Conservation (phyloP, 345 rosid genomes). For the Fremontodendron californicum region DNA sequence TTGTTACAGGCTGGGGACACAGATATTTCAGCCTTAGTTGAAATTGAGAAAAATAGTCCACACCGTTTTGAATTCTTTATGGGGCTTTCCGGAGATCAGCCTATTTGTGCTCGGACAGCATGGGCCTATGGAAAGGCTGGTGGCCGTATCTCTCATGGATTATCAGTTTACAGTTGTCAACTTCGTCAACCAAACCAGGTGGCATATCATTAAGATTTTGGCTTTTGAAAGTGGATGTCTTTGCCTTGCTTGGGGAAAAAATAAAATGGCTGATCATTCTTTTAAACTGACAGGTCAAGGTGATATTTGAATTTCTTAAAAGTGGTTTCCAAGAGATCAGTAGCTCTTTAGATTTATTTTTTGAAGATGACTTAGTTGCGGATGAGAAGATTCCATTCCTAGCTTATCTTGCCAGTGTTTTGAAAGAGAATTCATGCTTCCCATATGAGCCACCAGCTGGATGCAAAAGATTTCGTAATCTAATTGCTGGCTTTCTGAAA, state of each 20-base stretch:
- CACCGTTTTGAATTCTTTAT: conserved; percentile 97
- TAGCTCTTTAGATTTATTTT: conserved; percentile 84
- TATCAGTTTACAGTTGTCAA: conserved; percentile 91
- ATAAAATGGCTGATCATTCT: conserved; percentile 14
- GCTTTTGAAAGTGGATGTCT: background rate
- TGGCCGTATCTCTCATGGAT: conserved; percentile 92
- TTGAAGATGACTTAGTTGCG: conserved; percentile 89
- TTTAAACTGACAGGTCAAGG: conserved; percentile 61
- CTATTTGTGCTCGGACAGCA: conserved; percentile 97
- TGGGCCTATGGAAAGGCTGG: conserved; percentile 97
- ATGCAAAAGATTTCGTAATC: conserved; percentile 70
- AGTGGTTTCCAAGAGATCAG: conserved; percentile 86
- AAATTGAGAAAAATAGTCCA: conserved; percentile 96
- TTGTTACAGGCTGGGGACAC: conserved; percentile 89
- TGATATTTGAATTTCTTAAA: conserved; percentile 81
- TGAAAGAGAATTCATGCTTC: conserved; percentile 63
- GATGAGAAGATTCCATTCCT: conserved; percentile 98
- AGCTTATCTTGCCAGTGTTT: conserved; percentile 73
- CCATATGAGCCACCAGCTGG: conserved; percentile 95
- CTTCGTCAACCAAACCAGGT: conserved; percentile 89
- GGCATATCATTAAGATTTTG: conserved; percentile 12
- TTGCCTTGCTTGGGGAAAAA: background rate
- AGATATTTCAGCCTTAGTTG: conserved; percentile 91
- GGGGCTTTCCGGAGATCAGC: conserved; percentile 94
- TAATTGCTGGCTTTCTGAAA: conserved; percentile 86